These are phyloP conservation scores for Ogataea ramenticola DNA, from an alignment of 805 yeast genomes.

Conservation along the genomic window DNA sequence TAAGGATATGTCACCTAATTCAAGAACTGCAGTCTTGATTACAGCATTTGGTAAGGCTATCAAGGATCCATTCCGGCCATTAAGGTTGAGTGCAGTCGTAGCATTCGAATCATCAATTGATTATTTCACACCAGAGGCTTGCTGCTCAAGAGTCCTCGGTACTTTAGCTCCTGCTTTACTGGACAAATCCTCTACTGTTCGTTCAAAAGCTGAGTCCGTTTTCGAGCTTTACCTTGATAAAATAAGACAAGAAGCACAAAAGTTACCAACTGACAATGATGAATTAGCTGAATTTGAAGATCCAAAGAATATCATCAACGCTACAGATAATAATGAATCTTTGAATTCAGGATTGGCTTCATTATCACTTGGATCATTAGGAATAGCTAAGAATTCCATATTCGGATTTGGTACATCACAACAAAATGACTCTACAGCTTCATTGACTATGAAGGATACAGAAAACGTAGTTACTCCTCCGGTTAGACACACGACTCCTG, in stretches of 20 bases:
- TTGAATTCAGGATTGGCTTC: conserved; percentile 7
- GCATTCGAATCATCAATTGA: conserved; percentile 64
- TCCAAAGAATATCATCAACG: conserved; percentile 5
- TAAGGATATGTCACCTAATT: conserved; percentile 40
- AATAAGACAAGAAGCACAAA: conserved; percentile 40
- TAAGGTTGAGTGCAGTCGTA: conserved; percentile 67
- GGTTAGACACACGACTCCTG: not conserved
- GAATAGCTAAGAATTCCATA: conserved; percentile 5
- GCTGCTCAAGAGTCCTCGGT: conserved; percentile 74
- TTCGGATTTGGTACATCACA: conserved; percentile 11
- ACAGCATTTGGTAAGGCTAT: conserved; percentile 84
- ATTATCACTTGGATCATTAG: conserved; percentile 11
- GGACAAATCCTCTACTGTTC: conserved; percentile 63
- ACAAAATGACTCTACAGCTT: conserved; percentile 10
- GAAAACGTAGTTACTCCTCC: conserved; percentile 3
- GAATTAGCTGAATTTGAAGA: conserved; percentile 7
- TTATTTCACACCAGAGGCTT: conserved; percentile 63
- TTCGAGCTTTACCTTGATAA: conserved; percentile 55
- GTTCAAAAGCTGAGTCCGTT: conserved; percentile 63
- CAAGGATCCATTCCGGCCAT: conserved; percentile 69
- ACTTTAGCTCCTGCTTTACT: conserved; percentile 78
- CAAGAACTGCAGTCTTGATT: conserved; percentile 68
- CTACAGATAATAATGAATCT: not conserved
- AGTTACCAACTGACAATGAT: conserved; percentile 20
- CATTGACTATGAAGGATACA: conserved; percentile 12